Evolutionary conservation across 306 rosid species (phyloP), one percentile per base, ranked within the genome.

Genomic region (Datisca glomerata): DNA sequence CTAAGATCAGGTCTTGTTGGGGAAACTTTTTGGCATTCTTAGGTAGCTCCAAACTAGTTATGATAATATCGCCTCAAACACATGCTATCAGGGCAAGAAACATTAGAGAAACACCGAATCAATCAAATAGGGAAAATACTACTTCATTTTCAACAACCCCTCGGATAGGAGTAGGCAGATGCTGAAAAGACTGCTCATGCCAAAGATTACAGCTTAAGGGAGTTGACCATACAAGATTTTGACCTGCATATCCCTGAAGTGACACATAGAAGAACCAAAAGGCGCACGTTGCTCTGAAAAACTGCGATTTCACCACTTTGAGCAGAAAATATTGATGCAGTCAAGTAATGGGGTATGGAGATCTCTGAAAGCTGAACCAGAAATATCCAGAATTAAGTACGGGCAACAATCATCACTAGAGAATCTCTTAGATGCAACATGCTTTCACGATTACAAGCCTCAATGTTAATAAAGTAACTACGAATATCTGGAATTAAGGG

Each of bases 241-340:
- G 86, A 89, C 97, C 97, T 83, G 97, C 86, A 83, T 64, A 89
- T 77, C 83, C 95, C 97, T 11, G 97, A 78, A 47, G 55, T 65
- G 37, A 72, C 21, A 62, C 95, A 89, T 24, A 89, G 35, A 32
- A 70, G 44, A 72, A 80, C 67, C 83, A 89, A 62, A 33, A 83
- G 51, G 25, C 58, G 73, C 66, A 89, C 95, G 58, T 89, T 89
- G 60, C 78, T 57, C 15, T 52, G 80, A 49, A 89, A 83, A 41
- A 80, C 86, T 20, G 70, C 14, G 36, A 80, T 45, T n/a, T 89
- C 65, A 18, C 91, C 83, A 56, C 79, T 59, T 77, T 80, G 95
- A 13, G 95, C 94, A 4, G 91, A 49, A 56, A 89, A 89, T 8
- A 89, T 83, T 3, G 86, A 70, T 6, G 94, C 97, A 15, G 97